These are phyloP conservation scores for Panicum miliaceum DNA, from an alignment of 176 grass and related monocot species.

Conservation along the genomic window DNA sequence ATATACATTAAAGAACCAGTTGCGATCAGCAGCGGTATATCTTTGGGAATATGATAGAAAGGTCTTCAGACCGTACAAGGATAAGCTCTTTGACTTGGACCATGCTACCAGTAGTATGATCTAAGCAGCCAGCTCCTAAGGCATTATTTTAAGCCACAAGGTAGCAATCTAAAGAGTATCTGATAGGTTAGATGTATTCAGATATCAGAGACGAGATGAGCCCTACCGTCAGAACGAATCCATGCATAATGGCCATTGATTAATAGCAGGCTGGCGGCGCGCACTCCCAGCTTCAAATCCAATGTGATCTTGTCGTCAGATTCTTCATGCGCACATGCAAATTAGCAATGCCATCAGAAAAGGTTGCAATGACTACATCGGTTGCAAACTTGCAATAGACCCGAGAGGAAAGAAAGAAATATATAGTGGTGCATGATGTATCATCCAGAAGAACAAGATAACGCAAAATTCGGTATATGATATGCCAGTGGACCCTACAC, in stretches of 20 bases:
- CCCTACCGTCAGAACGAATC: conserved; percentile 29
- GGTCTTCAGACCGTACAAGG: conserved; percentile 35
- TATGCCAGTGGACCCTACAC: neutral
- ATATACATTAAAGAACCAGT: conserved; percentile 30
- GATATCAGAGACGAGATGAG: conserved; percentile 21
- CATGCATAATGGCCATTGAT: conserved; percentile 29
- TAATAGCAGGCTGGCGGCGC: conserved; percentile 42
- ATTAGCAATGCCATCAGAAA: conserved; percentile 32
- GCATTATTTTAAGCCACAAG: conserved; percentile 31
- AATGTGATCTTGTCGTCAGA: conserved; percentile 24
- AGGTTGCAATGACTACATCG: neutral
- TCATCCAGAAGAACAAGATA: neutral
- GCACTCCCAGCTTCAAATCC: conserved; percentile 28
- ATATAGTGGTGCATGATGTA: neutral
- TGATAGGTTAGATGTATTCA: conserved; percentile 38
- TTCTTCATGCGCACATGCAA: conserved; percentile 29
- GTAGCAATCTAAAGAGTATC: conserved; percentile 1
- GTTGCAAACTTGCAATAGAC: neutral
- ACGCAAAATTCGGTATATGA: neutral
- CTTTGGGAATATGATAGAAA: conserved; percentile 31
- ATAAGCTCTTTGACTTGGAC: conserved; percentile 30
- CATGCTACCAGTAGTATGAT: conserved; percentile 15
- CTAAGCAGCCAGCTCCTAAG: conserved; percentile 20
- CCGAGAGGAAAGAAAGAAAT: neutral
- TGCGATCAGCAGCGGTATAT: conserved; percentile 40